Evolutionary conservation across 148 eudicot genomes (phyloP), one percentile per base, ranked within the genome.

Genomic region (Pouteria glomerata): DNA sequence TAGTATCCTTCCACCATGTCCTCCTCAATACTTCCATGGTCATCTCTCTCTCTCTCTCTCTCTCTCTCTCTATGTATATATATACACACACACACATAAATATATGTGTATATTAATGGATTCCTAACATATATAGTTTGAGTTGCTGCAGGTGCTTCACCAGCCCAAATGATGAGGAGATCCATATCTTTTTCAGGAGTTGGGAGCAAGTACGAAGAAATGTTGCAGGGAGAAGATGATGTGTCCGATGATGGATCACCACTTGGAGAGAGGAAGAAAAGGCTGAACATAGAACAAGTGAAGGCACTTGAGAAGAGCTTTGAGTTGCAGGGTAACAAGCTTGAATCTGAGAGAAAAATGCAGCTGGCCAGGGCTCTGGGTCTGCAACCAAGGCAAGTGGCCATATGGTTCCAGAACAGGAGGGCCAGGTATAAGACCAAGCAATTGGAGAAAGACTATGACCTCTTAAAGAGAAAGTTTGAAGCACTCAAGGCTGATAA

Each of bases 401-500:
- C 93, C 0, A 90, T 90, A 58, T 90, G 97, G 97, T 90, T 90
- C 73, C 97, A 90, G 60, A 90, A 90, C 79, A 45, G 97, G 59
- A 81, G 97, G 63, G 97, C 97, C 0, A 74, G 97, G 55, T 90
- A 91, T 93, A 90, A 90, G 84, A 90, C 97, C 4, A 90, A 90
- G 79, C 92, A 90, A 57, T 79, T 90, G 75, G 93, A 90, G 83
- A 88, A 77, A 66, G 93, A 88, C 53, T 90, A 86, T 77, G 83
- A 80, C 35, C 70, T 86, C 24, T 74, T 90, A 58, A 90, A 86
- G 80, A 85, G 87, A 50, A 87, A 90, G 42, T 85, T 85, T 83
- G 91, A 90, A 73, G 74, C 80, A 19, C 76, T 88, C 57, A 88
- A 90, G 77, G 87, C 88, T 73, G 93, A 90, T 52, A 86, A 90